Percentiles rank a stretch among this genome's conserved stretches.
These are phyloP conservation scores for Cucurbita pepo DNA, from an alignment of 306 rosid species.

Conservation along the genomic window DNA sequence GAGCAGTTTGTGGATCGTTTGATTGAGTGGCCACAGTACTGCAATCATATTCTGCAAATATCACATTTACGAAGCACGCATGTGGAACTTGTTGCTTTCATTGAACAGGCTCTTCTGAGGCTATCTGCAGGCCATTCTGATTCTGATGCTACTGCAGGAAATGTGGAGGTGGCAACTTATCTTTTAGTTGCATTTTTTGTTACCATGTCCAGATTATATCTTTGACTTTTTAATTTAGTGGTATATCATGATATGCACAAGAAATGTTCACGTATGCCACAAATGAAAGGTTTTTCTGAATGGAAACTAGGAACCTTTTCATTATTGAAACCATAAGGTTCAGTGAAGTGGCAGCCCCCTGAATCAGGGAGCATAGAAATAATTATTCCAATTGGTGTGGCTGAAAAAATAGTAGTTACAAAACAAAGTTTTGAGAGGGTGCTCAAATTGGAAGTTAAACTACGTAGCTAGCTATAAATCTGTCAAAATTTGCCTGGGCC, in stretches of 20 bases:
- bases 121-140: constrained; percentile 74
- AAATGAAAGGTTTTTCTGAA: too few species aligned
- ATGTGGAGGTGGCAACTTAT: constrained; percentile 45
- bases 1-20: constrained; percentile 97
- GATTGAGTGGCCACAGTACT: constrained; percentile 96
- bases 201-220: neutral
- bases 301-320: neutral
- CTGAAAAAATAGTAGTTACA: neutral
- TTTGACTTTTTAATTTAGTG: neutral
- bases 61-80: constrained; percentile 79
- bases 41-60: constrained; percentile 94
- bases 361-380: neutral
- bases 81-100: constrained; percentile 60
- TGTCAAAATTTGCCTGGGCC: neutral
- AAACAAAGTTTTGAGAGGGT: neutral
- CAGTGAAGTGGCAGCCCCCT: neutral
- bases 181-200: neutral
- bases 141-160: constrained; percentile 43
- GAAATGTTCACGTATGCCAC: neutral
- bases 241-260: neutral
- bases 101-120: constrained; percentile 83
- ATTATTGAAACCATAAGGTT: neutral
- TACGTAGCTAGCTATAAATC: neutral
- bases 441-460: neutral
- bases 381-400: neutral